Evolutionary conservation across 2,329 filamentous ascomycete species (phyloP).

Genomic region (Lasiodiplodia theobromae): DNA sequence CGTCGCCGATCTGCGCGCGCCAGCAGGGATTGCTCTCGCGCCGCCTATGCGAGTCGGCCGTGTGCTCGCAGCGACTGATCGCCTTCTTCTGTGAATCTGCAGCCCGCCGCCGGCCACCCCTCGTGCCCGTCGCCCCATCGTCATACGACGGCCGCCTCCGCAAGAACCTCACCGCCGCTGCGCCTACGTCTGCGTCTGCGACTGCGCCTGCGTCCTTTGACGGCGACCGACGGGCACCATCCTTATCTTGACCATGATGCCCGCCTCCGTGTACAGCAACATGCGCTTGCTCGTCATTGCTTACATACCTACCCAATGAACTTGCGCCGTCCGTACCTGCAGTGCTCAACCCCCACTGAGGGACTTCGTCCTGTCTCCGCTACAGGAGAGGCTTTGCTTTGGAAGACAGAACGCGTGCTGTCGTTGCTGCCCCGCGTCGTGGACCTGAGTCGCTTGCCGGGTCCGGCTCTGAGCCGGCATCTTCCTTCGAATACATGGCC

Average conservation of each 20-base stretch:
- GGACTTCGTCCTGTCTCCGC: background rate
- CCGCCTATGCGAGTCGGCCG: slow-evolving; percentile 13
- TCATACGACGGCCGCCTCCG: slow-evolving; percentile 14
- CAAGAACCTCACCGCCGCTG: slow-evolving; percentile 11
- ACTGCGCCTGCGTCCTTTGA: background rate
- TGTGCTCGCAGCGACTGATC: slow-evolving; percentile 14
- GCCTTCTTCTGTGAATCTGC: slow-evolving; percentile 3
- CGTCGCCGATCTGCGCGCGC: slow-evolving; percentile 4
- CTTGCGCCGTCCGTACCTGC: slow-evolving; percentile 11
- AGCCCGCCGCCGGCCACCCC: slow-evolving; percentile 5
- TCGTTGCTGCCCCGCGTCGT: background rate
- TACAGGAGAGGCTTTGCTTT: background rate
- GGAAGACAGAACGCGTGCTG: background rate
- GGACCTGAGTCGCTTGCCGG: background rate
- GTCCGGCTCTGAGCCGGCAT: background rate
- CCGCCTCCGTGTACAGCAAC: background rate
- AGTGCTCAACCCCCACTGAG: slow-evolving; percentile 1
- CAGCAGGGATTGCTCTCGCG: slow-evolving; percentile 22
- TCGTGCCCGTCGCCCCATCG: slow-evolving; percentile 12
- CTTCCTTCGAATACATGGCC: background rate
- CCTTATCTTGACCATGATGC: slow-evolving; percentile 6
- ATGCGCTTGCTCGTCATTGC: slow-evolving; percentile 20
- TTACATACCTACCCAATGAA: slow-evolving; percentile 13
- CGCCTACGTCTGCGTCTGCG: background rate
- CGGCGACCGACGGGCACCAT: background rate